Base-by-base conservation (phyloP, 2,329 filamentous ascomycete genomes). In the Xylariaceae sp. region DNA sequence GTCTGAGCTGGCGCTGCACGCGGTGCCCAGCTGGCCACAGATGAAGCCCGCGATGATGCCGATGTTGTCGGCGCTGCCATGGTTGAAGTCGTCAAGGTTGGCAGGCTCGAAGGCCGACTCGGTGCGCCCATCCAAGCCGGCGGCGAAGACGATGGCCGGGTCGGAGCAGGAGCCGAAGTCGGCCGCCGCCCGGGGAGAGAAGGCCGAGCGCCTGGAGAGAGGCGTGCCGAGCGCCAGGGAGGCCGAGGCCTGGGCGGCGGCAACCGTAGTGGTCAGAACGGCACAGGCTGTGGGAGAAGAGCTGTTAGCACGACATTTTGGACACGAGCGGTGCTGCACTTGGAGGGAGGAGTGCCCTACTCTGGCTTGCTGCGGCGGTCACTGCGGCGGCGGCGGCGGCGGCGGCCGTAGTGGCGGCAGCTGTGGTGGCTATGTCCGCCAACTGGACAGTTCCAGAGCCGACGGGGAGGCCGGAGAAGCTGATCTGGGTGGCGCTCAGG, bases 101-200 rank as follows among this genome's bases (percentile, higher is more conserved):
- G 49, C 59, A 30, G 60, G 55, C 32, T 58, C 55, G 47, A 67
- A 67, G 22, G 59, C 56, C 12, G 52, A 51, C 52, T 60, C 58
- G 46, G 65, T 64, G 46, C 65, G 65, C 28, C 68, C 67, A 46
- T 73, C 65, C 26, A 67, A 58, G 10, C 64, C 64, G 3, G 44
- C 45, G 19, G 63, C 66, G 53, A 74, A 75, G 34, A 58, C 49
- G 47, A 75, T 67, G 38, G 63, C 60, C 5, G 69, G 63, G 45
- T 65, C 59, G 36, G 56, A 50, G 58, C 70, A 74, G 37, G 44
- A 49, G 30, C 69, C 70, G 11, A 70, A 63, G 47, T 65, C 58
- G 18, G 50, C 18, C 16, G 31, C 31, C 3, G 31, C 37, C 13
- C 22, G 35, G 19, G 35, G 27, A 7, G 22, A 27, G n/a, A 36